Evolutionary conservation across 2,329 filamentous ascomycete genomes (phyloP), one percentile per base, ranked within the genome.

Genomic region (Magnaporthales sp.): DNA sequence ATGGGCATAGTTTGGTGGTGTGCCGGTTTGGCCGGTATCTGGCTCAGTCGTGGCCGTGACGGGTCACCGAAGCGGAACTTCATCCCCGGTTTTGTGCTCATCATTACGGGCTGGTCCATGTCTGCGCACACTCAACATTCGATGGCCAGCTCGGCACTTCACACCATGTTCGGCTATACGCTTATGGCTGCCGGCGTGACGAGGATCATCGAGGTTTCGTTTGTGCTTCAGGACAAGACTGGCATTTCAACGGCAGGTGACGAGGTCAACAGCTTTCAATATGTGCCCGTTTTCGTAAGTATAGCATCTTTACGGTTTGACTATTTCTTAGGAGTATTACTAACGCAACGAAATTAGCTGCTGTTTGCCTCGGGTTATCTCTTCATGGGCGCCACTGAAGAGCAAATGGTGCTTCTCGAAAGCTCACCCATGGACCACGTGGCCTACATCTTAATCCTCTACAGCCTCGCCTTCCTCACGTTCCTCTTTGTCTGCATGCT

Each of bases 1-100:
- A 98, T 99, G 94, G 95, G 95, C n/a, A 87, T 99, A 69, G 88
- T 99, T 65, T 99, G 95, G 95, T 99, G 94, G 94, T 91, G 89
- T 72, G 94, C 95, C 8, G 95, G 95, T 27, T 80, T 99, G 31
- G 85, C 94, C 11, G 95, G 95, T 58, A 85, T 99, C 65, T 99
- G 94, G 95, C 83, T 99, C 54, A 96, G 92, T 76, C 86, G 87
- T 69, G 92, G 89, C 75, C 87, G 92, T 67, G 88, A 94, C 69
- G 94, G 95, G 65, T 84, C 87, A 58, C 93, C 95, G 9, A 93
- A 94, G 82, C 87, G 95, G 71, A 99, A 99, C 79, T 87, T 99
- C 68, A 88, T 99, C 66, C 95, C 95, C 0, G 93, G 88, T 13
- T 91, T 98, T 69, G 92, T 99, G 67, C 91, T 99, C 68, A 78